Evolutionary conservation across 768 basidiomycete genomes (phyloP).

Genomic region (Leccinellum luteum): DNA sequence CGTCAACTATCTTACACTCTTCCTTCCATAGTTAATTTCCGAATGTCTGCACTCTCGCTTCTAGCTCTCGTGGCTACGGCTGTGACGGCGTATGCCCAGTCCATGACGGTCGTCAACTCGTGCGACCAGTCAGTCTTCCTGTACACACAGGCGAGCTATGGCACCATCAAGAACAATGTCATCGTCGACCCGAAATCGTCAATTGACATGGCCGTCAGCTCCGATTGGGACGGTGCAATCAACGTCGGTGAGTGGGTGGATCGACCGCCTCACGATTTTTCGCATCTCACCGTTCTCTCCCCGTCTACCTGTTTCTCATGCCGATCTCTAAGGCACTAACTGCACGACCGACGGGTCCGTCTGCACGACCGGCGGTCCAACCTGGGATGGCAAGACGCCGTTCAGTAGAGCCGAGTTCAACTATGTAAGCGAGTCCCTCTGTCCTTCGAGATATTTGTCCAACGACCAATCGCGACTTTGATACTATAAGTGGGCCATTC

Average conservation of each 20-base stretch:
- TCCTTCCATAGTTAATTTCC: background rate
- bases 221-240: conserved; percentile 22
- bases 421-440: conserved; percentile 7
- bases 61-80: conserved; percentile 4
- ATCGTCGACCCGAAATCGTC: conserved; percentile 10
- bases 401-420: conserved; percentile 21
- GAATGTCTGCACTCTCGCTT: conserved; percentile 8
- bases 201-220: conserved; percentile 15
- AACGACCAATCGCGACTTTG: background rate
- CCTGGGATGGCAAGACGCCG: conserved; percentile 20
- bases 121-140: conserved; percentile 24
- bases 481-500: background rate
- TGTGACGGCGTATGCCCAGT: conserved; percentile 14
- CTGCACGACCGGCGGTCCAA: conserved; percentile 20
- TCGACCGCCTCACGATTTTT: background rate
- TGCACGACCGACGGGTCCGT: conserved; percentile 13
- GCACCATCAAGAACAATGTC: conserved; percentile 20
- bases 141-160: conserved; percentile 22
- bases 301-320: background rate
- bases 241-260: conserved; percentile 14
- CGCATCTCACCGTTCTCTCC: background rate
- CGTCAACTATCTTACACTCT: background rate
- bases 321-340: conserved; percentile 14
- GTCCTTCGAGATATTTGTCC: background rate
- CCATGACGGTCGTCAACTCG: conserved; percentile 22